Percentiles rank a stretch among this genome's conserved stretches.
Conservation (phyloP, 129 eudicot species). For the Helianthus tuberosus region DNA sequence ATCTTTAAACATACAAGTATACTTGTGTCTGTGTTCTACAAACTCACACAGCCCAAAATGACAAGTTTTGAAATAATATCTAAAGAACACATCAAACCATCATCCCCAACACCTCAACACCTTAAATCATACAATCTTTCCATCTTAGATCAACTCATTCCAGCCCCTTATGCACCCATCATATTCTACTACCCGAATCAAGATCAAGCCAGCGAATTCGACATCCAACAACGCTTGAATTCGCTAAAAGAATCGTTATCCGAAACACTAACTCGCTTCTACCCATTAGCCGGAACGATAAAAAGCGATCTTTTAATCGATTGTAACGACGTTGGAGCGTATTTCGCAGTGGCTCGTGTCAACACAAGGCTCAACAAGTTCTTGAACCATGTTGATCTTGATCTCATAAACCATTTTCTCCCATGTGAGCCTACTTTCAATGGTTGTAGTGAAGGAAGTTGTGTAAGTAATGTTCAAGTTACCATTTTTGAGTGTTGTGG, state of each 20-base stretch:
- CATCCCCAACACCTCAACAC: conserved; percentile 66
- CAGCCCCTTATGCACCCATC: conserved; percentile 74
- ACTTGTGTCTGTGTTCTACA: neutral
- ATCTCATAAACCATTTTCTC: conserved; percentile 38
- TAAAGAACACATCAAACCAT: conserved; percentile 58
- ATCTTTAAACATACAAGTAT: neutral
- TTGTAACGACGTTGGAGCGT: conserved; percentile 70
- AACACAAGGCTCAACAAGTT: conserved; percentile 34
- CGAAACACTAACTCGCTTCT: conserved; percentile 53
- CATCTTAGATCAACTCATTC: conserved; percentile 70
- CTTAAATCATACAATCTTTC: conserved; percentile 54
- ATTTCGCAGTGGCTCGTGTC: conserved; percentile 43
- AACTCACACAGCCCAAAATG: neutral
- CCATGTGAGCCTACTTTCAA: conserved; percentile 43
- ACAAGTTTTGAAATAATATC: conserved; percentile 53
- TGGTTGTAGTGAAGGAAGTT: conserved; percentile 25
- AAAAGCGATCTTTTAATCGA: conserved; percentile 54
- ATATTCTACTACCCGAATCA: conserved; percentile 54
- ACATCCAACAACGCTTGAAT: conserved; percentile 30
- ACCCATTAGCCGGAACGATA: conserved; percentile 69
- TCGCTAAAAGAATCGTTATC: conserved; percentile 55
- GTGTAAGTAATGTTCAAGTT: conserved; percentile 53
- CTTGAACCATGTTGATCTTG: conserved; percentile 38
- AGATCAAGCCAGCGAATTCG: neutral
- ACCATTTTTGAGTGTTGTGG: conserved; percentile 68